These are phyloP conservation scores for Ogataea pilisensis DNA, from an alignment of 805 yeast species.

Conservation along the genomic window DNA sequence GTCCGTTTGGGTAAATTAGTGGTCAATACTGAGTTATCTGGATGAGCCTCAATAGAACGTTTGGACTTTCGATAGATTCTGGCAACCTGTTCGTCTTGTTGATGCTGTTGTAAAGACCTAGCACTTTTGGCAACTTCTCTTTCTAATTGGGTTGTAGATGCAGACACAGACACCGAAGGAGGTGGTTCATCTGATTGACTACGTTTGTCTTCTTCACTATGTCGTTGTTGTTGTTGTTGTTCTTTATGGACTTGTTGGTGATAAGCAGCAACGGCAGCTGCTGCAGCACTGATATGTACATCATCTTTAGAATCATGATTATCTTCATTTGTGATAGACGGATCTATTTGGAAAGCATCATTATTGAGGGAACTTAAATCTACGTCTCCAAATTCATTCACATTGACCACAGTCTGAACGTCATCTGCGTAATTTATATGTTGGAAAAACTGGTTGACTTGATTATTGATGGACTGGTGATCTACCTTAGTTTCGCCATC, in stretches of 20 bases:
- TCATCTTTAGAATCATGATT: conserved; percentile 10
- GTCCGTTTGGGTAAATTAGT: too few species aligned
- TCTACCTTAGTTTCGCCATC: conserved; percentile 18
- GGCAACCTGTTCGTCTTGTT: not conserved
- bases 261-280: conserved; percentile 23
- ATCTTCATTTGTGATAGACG: conserved; percentile 15
- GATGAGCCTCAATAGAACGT: not conserved
- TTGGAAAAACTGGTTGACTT: conserved; percentile 28
- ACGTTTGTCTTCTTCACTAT: not conserved
- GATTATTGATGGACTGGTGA: conserved; percentile 24
- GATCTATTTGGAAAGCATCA: conserved; percentile 26
- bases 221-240: conserved; percentile 3
- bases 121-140: not conserved
- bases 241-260: conserved; percentile 11
- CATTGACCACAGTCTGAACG: conserved; percentile 15
- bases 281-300: conserved; percentile 18
- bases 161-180: too few species aligned
- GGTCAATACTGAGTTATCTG: too few species aligned
- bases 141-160: too few species aligned
- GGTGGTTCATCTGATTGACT: too few species aligned
- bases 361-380: conserved; percentile 21
- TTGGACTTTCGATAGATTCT: not conserved
- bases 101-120: not conserved
- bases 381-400: conserved; percentile 21
- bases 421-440: conserved; percentile 23